Conservation (phyloP, 306 rosid genomes). For the Lablab purpureus region DNA sequence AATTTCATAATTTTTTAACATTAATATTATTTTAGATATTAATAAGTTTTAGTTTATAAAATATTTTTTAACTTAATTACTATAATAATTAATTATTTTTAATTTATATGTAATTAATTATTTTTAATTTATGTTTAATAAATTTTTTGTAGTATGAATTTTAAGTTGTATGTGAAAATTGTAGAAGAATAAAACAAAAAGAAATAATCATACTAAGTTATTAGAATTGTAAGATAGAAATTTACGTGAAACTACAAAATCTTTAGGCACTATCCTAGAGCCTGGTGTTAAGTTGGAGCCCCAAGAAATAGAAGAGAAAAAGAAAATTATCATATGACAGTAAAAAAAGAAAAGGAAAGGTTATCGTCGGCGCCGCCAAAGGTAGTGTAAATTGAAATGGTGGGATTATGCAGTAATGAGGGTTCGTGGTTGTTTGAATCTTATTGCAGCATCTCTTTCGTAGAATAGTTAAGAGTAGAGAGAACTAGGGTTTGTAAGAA, state of each 20-base stretch:
- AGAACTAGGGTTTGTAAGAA: not conserved
- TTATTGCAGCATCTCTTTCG: not conserved
- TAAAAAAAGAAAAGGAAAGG: slow-evolving; percentile 38
- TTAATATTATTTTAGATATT: too few species aligned
- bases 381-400: not conserved
- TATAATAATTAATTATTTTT: too few species aligned
- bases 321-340: not conserved
- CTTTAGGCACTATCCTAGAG: not conserved
- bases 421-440: slow-evolving; percentile 44
- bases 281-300: not conserved
- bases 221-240: not conserved
- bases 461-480: not conserved
- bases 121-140: too few species aligned
- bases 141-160: too few species aligned
- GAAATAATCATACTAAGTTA: not conserved
- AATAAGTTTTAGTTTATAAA: too few species aligned
- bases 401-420: slow-evolving; percentile 13
- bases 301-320: not conserved
- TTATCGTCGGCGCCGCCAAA: slow-evolving; percentile 40
- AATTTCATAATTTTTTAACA: too few species aligned
- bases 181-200: not conserved
- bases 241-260: not conserved
- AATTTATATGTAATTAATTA: too few species aligned
- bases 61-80: too few species aligned
- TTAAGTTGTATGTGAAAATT: too few species aligned